These are phyloP conservation scores for Xylaria hypoxylon DNA, from an alignment of 2,329 filamentous ascomycete genomes.

Conservation along the genomic window DNA sequence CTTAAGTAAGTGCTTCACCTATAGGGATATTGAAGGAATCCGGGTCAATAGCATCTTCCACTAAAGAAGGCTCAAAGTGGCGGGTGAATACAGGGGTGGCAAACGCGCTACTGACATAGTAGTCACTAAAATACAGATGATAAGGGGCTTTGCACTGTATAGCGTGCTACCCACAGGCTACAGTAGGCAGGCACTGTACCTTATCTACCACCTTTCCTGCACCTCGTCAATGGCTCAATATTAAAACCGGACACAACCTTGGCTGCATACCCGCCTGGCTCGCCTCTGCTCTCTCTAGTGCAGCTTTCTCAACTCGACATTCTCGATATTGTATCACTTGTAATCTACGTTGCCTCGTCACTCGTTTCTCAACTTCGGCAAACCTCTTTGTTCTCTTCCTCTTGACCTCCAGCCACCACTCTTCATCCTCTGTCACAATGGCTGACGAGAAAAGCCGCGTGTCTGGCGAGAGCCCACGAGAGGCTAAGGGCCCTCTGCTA, in stretches of 20 bases:
- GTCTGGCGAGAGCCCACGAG: constrained; percentile 80
- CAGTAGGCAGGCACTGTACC: background rate
- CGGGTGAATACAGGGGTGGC: background rate
- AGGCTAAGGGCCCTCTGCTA: constrained; percentile 71
- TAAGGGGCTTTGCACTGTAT: background rate
- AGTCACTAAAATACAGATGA: background rate
- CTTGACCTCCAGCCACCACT: constrained; percentile 28
- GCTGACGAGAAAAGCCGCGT: constrained; percentile 84
- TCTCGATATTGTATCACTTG: constrained; percentile 24
- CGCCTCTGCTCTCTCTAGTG: constrained; percentile 15
- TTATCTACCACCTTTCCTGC: background rate
- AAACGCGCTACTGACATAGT: background rate
- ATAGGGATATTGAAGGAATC: background rate
- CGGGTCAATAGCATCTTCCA: background rate
- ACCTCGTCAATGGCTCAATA: constrained; percentile 18
- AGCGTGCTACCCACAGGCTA: too few relatives aligned
- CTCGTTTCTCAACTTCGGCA: constrained; percentile 32
- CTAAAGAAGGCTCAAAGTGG: background rate
- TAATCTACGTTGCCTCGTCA: constrained; percentile 33
- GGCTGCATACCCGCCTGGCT: constrained; percentile 5
- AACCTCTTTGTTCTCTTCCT: constrained; percentile 25
- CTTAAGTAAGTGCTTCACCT: too few relatives aligned
- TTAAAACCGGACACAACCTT: constrained; percentile 8
- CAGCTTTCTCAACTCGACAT: constrained; percentile 15
- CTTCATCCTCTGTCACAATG: constrained; percentile 55